A percentile compares a stretch with the other conserved stretches of the same genome.
These are phyloP conservation scores for Dendryphion nanum DNA, from an alignment of 2,329 filamentous ascomycete species.

Conservation along the genomic window DNA sequence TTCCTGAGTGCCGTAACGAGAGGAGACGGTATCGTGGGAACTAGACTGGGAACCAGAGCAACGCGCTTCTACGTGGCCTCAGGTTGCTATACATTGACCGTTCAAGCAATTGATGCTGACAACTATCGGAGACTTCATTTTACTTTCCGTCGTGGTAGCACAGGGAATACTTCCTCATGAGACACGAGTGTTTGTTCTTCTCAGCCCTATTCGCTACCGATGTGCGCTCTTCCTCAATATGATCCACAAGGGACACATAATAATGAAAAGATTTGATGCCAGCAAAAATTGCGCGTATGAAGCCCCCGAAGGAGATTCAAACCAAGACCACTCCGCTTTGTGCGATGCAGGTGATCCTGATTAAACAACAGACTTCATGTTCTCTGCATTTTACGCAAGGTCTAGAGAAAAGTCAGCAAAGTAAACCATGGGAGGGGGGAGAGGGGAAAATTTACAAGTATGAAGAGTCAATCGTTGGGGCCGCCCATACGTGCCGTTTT, in stretches of 20 bases:
- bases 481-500: no score
- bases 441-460: not conserved
- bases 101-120: no score
- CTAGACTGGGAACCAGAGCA: no score
- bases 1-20: no score
- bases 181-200: no score
- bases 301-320: constrained; percentile 34
- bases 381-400: constrained; percentile 28
- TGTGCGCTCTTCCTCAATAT: constrained; percentile 39
- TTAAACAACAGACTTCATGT: constrained; percentile 26
- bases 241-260: constrained; percentile 25
- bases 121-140: no score
- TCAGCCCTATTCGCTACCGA: not conserved
- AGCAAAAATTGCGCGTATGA: constrained; percentile 32
- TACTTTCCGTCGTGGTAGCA: no score
- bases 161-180: not conserved
- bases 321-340: constrained; percentile 29
- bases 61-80: no score
- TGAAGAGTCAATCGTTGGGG: no score
- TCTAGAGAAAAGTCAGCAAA: constrained; percentile 5
- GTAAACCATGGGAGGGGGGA: not conserved
- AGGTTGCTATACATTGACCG: no score
- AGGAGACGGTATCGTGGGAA: no score
- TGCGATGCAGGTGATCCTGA: constrained; percentile 35
- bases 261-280: constrained; percentile 38